Percentiles rank a stretch among this genome's conserved stretches.
These are phyloP conservation scores for Globisporangium middletonii DNA, from an alignment of 352 stramenopile species.

Conservation along the genomic window DNA sequence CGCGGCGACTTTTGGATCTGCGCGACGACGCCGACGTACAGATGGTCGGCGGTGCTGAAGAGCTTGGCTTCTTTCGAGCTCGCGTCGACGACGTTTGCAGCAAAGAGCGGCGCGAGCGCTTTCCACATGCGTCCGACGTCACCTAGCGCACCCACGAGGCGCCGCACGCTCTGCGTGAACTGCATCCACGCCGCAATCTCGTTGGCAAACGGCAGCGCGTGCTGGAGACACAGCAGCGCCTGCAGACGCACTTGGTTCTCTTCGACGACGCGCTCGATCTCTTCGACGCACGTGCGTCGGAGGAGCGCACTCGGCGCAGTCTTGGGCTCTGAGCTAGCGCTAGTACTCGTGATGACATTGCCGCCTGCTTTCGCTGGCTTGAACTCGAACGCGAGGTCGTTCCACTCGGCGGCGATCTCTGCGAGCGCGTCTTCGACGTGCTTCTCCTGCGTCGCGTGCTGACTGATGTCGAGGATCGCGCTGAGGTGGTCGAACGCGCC, in stretches of 20 bases:
- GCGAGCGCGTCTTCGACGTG: slow-evolving; percentile 46
- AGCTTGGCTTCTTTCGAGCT: slow-evolving; percentile 31
- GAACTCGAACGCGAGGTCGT: slow-evolving; percentile 34
- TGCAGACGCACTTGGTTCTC: slow-evolving; percentile 57
- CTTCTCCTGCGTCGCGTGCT: slow-evolving; percentile 59
- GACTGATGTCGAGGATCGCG: slow-evolving; percentile 52
- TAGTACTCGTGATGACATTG: too few species aligned
- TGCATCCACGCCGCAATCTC: slow-evolving; percentile 42
- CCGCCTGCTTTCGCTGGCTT: slow-evolving; percentile 14
- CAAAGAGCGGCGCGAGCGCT: slow-evolving; percentile 41
- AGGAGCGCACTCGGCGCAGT: slow-evolving; percentile 7
- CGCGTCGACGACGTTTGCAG: slow-evolving; percentile 38
- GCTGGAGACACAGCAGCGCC: slow-evolving; percentile 35
- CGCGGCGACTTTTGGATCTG: slow-evolving; percentile 22
- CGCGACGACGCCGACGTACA: slow-evolving; percentile 28
- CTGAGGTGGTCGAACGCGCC: slow-evolving; percentile 48
- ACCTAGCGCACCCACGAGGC: slow-evolving; percentile 33
- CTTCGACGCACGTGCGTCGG: slow-evolving; percentile 31
- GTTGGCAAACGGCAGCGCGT: slow-evolving; percentile 35
- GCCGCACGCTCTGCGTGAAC: slow-evolving; percentile 35
- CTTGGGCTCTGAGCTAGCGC: not conserved
- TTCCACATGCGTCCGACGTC: slow-evolving; percentile 44
- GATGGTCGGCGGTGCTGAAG: slow-evolving; percentile 33
- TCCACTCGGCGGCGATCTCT: slow-evolving; percentile 49
- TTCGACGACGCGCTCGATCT: slow-evolving; percentile 42